These are phyloP conservation scores for Pseudocohnilembus persalinus DNA, from an alignment of 169 alveolate species.

Conservation along the genomic window DNA sequence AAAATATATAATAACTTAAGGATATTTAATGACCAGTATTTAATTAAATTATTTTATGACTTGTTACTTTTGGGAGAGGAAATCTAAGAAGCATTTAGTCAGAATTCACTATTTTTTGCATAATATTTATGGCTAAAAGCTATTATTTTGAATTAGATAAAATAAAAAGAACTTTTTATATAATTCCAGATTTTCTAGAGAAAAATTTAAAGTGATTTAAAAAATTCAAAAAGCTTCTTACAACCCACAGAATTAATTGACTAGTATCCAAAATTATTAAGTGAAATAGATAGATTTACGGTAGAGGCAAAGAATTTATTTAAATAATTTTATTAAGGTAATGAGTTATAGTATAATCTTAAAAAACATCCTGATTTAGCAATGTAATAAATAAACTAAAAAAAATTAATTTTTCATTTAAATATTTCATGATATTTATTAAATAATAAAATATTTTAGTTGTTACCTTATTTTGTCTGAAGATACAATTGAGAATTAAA, in stretches of 20 bases:
- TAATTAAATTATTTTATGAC: not conserved
- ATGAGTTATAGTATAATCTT: not conserved
- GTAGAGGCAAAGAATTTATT: not conserved
- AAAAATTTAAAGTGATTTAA: not conserved
- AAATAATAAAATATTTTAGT: not conserved
- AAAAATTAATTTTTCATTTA: too few species aligned
- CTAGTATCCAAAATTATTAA: not conserved
- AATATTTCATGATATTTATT: not conserved
- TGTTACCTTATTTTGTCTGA: not conserved
- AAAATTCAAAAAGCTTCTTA: not conserved
- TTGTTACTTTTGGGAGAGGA: not conserved
- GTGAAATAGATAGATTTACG: not conserved
- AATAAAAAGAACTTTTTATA: not conserved
- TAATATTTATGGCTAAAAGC: not conserved
- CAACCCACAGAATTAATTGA: too few species aligned
- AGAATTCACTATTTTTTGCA: not conserved
- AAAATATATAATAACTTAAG: too few species aligned
- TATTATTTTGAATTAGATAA: too few species aligned
- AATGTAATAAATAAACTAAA: too few species aligned
- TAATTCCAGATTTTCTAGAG: not conserved
- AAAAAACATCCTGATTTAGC: not conserved
- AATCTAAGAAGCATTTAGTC: not conserved
- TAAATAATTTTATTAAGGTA: too few species aligned
- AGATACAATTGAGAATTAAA: not conserved
- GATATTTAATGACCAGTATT: too few species aligned